phyloP scores from a whole-genome alignment of 1,139 yeast genomes.

The Yamadazyma kanchanaburiensis region DNA sequence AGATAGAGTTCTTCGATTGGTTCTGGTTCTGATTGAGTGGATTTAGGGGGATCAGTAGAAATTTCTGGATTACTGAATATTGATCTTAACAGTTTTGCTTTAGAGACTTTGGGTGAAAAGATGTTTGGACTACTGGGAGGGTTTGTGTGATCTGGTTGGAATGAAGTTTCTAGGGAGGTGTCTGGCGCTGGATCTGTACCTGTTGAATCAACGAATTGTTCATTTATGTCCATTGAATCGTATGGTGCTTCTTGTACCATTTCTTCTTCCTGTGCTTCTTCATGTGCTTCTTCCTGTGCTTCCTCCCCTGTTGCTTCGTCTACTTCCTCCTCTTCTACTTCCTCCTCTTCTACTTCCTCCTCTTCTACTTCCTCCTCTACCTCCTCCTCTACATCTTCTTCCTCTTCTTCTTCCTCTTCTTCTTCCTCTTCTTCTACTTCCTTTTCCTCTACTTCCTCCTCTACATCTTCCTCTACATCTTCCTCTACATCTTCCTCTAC shows the following conservation, averaged over 20 bases:
- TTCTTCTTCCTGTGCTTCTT: neutral
- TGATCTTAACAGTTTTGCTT: no score
- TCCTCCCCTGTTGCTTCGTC: neutral
- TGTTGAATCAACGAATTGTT: no score
- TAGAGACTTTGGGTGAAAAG: no score
- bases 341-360: slow-evolving; percentile 2
- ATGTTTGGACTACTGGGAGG: no score
- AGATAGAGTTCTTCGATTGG: slow-evolving; percentile 4
- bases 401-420: slow-evolving; percentile 2
- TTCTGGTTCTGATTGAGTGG: slow-evolving; percentile 2
- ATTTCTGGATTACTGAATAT: no score
- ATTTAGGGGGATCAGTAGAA: no score
- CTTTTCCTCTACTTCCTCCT: slow-evolving; percentile 2
- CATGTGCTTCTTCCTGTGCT: neutral
- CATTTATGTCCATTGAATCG: no score
- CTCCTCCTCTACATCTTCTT: slow-evolving; percentile 3
- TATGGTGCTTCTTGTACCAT: no score
- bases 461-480: slow-evolving; percentile 2
- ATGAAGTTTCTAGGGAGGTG: no score
- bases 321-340: neutral
- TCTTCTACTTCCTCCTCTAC: slow-evolving; percentile 2
- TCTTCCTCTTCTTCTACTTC: slow-evolving; percentile 4
- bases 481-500: slow-evolving; percentile 4
- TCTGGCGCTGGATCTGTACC: no score
- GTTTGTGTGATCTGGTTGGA: no score